Base-by-base conservation (phyloP, 768 basidiomycete species). In the Artomyces pyxidatus region DNA sequence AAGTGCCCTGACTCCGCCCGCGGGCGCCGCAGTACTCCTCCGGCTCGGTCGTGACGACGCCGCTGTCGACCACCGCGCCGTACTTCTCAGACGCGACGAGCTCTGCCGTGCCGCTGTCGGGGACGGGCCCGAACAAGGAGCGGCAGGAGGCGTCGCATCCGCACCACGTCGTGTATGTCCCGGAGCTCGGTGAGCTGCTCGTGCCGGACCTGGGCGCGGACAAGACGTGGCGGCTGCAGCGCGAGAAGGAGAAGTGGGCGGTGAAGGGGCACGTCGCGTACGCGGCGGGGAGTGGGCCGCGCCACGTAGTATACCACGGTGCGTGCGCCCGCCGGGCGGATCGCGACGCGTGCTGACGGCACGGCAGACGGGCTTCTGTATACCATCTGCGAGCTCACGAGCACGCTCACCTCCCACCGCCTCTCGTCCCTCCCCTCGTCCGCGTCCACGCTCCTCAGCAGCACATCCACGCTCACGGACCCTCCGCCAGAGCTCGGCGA, bases 111-210 rank as follows among this genome's bases (percentile, higher is more conserved):
- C 61, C 68, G 38, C 71, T 88, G 40, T 61, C 59, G 12, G 80
- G 77, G 1, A 68, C 71, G 0, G 87, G 89, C 0, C 86, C 86
- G 1, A 73, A 87, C 59, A 58, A 61, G 6, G 74, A 75, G 17
- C 75, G 90, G 28, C 91, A 93, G 61, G 76, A 80, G 48, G 64
- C 68, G 5, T 73, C 88, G 3, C 91, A 93, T 60, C 85, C 87
- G 0, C 90, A 92, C 65, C 85, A 91, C 58, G 78, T 81, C 63
- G 28, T 61, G 51, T 48, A 67, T 60, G 11, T 73, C 57, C 9
- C 70, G 65, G 42, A 56, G 46, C 45, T 55, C 55, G 39, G 60
- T 42, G 51, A 69, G 52, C 57, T 73, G 65, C 48, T 58, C 49
- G 55, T 67, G 63, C 58, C 68, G 63, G 59, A 73, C 59, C 57